A percentile compares a stretch with the other conserved stretches of the same genome.
Evolutionary conservation across 2,329 filamentous ascomycete species (phyloP).

Genomic region (Sporothrix humicola): DNA sequence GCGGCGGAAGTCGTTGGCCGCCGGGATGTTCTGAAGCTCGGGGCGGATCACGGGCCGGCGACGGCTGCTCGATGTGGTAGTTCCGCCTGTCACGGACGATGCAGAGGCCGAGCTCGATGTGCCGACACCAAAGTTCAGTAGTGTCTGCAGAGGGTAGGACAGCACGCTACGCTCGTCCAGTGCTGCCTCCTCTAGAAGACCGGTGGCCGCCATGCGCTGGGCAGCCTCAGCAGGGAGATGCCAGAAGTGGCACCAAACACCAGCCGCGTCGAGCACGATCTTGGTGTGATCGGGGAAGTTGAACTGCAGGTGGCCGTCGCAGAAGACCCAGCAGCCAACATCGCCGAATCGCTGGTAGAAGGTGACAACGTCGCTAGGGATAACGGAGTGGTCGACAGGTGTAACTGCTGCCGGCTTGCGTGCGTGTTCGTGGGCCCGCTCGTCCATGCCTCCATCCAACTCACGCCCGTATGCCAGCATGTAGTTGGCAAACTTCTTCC

Average conservation of each 20-base stretch:
- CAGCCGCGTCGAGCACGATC: conserved; percentile 75
- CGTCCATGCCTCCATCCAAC: conserved; percentile 57
- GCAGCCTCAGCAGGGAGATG: conserved; percentile 75
- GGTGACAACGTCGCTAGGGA: conserved; percentile 67
- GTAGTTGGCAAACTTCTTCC: conserved; percentile 77
- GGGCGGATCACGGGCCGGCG: conserved; percentile 66
- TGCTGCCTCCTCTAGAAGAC: conserved; percentile 72
- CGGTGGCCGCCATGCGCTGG: conserved; percentile 65
- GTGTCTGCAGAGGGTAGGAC: conserved; percentile 72
- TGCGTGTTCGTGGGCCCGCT: conserved; percentile 44
- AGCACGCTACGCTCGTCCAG: conserved; percentile 73
- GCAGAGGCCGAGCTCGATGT: conserved; percentile 17
- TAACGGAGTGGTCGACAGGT: conserved; percentile 46
- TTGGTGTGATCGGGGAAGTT: conserved; percentile 91
- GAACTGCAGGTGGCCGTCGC: conserved; percentile 79
- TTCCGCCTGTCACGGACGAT: conserved; percentile 45
- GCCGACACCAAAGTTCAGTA: conserved; percentile 67
- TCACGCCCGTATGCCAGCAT: conserved; percentile 77
- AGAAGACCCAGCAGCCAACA: conserved; percentile 81
- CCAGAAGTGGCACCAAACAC: conserved; percentile 78
- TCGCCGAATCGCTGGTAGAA: conserved; percentile 84
- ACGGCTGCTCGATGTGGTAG: conserved; percentile 48
- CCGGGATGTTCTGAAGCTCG: conserved; percentile 67
- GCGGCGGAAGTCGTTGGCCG: conserved; percentile 72
- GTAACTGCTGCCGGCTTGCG: conserved; percentile 52